Evolutionary conservation across 352 stramenopile species (phyloP).

Genomic region (Pythium brachiatum): DNA sequence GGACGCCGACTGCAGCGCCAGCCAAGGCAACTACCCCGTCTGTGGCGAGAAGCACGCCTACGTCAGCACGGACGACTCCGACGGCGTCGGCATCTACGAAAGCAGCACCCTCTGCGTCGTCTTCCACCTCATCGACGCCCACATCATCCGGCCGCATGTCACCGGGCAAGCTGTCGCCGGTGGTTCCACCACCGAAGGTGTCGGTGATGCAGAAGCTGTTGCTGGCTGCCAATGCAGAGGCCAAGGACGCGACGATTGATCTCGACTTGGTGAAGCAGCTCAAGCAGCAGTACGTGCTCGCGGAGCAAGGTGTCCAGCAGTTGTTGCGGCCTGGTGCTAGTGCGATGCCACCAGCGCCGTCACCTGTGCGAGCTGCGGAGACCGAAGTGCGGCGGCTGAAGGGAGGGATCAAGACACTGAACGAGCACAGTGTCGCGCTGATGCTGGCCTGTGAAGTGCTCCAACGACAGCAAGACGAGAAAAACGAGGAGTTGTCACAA

Average conservation of each 20-base stretch:
- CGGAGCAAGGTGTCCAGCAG: slow-evolving; percentile 58
- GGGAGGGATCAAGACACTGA: slow-evolving; percentile 30
- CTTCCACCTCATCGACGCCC: background rate
- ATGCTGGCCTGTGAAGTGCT: slow-evolving; percentile 29
- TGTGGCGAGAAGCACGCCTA: background rate
- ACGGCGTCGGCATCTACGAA: background rate
- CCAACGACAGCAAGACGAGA: slow-evolving; percentile 23
- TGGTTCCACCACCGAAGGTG: slow-evolving; percentile 20
- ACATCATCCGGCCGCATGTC: slow-evolving; percentile 8
- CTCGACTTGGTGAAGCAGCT: slow-evolving; percentile 42
- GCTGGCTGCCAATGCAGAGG: slow-evolving; percentile 15
- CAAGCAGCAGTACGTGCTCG: slow-evolving; percentile 63
- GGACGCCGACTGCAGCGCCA: background rate
- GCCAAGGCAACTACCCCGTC: background rate
- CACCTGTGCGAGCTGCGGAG: slow-evolving; percentile 35
- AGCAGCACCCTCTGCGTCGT: background rate
- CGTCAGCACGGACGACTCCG: background rate
- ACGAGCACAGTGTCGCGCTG: slow-evolving; percentile 26
- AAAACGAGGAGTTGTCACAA: slow-evolving; percentile 18
- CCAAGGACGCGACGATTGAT: slow-evolving; percentile 21
- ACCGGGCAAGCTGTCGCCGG: slow-evolving; percentile 9
- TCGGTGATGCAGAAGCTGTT: slow-evolving; percentile 24
- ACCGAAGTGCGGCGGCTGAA: slow-evolving; percentile 52
- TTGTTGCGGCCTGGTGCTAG: slow-evolving; percentile 45
- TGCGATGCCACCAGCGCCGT: slow-evolving; percentile 25